phyloP scores from a whole-genome alignment of 768 basidiomycete genomes.

The Rhizopogon vinicolor region DNA sequence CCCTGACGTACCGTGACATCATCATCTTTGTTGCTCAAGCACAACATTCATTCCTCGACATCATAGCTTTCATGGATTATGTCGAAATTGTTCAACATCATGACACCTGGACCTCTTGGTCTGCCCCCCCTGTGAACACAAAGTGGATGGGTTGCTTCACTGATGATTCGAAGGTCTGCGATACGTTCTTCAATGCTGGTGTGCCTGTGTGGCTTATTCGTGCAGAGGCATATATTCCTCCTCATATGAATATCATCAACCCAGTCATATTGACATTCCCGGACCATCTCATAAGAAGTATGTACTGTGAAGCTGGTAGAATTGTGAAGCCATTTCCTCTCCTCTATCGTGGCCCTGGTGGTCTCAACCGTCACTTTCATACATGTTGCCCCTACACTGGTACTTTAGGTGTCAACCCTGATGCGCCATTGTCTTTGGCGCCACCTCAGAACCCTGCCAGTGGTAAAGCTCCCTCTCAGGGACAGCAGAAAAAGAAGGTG shows the following conservation, averaged over 20 bases:
- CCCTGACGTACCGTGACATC: too few relatives aligned
- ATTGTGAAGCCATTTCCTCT: neutral
- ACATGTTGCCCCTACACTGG: neutral
- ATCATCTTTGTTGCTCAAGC: too few relatives aligned
- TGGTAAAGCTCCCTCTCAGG: neutral
- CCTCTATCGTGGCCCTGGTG: constrained; percentile 2
- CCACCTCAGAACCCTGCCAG: neutral
- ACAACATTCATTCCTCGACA: too few relatives aligned
- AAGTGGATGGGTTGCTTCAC: too few relatives aligned
- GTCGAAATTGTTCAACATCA: too few relatives aligned
- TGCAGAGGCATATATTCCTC: too few relatives aligned
- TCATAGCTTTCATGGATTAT: too few relatives aligned
- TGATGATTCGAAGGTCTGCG: too few relatives aligned
- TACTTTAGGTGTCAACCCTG: neutral
- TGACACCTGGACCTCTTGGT: too few relatives aligned
- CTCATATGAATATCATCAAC: constrained; percentile 2
- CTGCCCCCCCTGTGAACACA: too few relatives aligned
- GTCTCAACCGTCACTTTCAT: neutral
- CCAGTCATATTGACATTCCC: neutral
- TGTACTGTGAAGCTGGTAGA: neutral
- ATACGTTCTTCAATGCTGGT: too few relatives aligned
- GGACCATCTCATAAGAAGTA: neutral
- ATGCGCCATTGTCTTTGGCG: neutral
- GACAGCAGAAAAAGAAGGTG: neutral
- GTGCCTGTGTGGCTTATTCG: too few relatives aligned